A percentile compares a stretch with the other conserved stretches of the same genome.
Conservation (phyloP, 129 eudicot species). For the Heracleum sosnowskyi region DNA sequence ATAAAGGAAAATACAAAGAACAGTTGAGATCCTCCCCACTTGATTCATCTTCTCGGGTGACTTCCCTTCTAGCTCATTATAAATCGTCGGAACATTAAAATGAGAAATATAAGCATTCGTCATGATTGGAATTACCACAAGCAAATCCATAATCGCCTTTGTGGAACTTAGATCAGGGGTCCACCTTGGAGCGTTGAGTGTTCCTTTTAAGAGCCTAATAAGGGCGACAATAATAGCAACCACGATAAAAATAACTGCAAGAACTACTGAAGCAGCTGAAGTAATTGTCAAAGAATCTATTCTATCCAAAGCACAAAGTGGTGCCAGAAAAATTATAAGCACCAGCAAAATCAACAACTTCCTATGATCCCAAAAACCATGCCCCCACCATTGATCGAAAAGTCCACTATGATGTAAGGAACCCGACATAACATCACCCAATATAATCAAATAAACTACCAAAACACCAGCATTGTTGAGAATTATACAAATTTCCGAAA, state of each 20-base stretch:
- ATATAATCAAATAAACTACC: slow-evolving; percentile 77
- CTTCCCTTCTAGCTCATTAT: slow-evolving; percentile 76
- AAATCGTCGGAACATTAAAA: slow-evolving; percentile 88
- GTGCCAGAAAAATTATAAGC: slow-evolving; percentile 45
- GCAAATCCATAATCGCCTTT: slow-evolving; percentile 60
- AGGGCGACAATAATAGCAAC: too few species aligned
- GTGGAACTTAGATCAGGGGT: slow-evolving; percentile 75
- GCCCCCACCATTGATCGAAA: slow-evolving; percentile 84
- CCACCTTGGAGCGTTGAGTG: slow-evolving; percentile 51
- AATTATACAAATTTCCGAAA: slow-evolving; percentile 83
- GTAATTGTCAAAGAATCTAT: slow-evolving; percentile 75
- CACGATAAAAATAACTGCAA: slow-evolving; percentile 71
- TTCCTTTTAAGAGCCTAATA: slow-evolving; percentile 62
- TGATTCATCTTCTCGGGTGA: slow-evolving; percentile 74
- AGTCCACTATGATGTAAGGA: slow-evolving; percentile 73
- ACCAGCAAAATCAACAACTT: slow-evolving; percentile 58
- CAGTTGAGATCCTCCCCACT: slow-evolving; percentile 64
- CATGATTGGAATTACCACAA: slow-evolving; percentile 94
- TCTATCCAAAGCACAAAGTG: slow-evolving; percentile 59
- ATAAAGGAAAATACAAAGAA: slow-evolving; percentile 54
- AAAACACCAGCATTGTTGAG: slow-evolving; percentile 73
- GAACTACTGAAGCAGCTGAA: slow-evolving; percentile 45
- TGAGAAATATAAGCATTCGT: slow-evolving; percentile 91
- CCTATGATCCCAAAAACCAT: slow-evolving; percentile 93
- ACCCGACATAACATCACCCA: slow-evolving; percentile 89